Percentiles rank a stretch among this genome's conserved stretches.
Evolutionary conservation across 2,329 filamentous ascomycete genomes (phyloP).

Genomic region (Talaromyces sp.): DNA sequence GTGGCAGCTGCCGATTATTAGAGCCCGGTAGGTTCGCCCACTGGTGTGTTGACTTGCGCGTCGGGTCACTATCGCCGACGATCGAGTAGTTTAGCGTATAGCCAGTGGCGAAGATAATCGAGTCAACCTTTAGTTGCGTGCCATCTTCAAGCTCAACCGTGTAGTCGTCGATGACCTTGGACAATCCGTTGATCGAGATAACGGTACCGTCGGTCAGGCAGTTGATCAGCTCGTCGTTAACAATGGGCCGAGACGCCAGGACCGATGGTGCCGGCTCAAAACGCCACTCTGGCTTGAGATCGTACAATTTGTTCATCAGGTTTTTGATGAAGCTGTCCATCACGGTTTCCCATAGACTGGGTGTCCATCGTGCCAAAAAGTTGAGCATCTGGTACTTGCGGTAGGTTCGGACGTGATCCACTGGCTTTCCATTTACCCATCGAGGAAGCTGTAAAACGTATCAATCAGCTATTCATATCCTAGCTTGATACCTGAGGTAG

Average conservation of each 20-base stretch:
- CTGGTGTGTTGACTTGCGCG: conserved; percentile 12
- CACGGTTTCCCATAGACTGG: conserved; percentile 15
- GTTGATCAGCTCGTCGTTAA: conserved; percentile 6
- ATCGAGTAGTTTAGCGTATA: conserved; percentile 17
- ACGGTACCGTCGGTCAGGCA: conserved; percentile 20
- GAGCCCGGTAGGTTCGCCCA: conserved; percentile 2
- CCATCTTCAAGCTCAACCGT: conserved; percentile 10
- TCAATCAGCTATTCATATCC: too few relatives aligned
- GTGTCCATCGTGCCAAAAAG: background rate
- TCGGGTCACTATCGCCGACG: conserved; percentile 21
- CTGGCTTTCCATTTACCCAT: conserved; percentile 15
- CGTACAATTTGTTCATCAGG: background rate
- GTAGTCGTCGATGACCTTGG: conserved; percentile 33
- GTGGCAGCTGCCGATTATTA: conserved; percentile 15
- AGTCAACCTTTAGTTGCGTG: background rate
- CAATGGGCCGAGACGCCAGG: conserved; percentile 5
- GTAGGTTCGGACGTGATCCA: conserved; percentile 15
- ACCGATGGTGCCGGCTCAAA: conserved; percentile 4
- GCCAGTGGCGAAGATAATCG: background rate
- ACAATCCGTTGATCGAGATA: conserved; percentile 30
- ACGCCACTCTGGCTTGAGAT: background rate
- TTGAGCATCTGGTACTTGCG: background rate
- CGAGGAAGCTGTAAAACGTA: conserved; percentile 12
- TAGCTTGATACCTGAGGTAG: too few relatives aligned
- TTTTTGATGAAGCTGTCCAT: conserved; percentile 11